Evolutionary conservation across 768 basidiomycete species (phyloP).

Genomic region (Phaeotremella skinneri): DNA sequence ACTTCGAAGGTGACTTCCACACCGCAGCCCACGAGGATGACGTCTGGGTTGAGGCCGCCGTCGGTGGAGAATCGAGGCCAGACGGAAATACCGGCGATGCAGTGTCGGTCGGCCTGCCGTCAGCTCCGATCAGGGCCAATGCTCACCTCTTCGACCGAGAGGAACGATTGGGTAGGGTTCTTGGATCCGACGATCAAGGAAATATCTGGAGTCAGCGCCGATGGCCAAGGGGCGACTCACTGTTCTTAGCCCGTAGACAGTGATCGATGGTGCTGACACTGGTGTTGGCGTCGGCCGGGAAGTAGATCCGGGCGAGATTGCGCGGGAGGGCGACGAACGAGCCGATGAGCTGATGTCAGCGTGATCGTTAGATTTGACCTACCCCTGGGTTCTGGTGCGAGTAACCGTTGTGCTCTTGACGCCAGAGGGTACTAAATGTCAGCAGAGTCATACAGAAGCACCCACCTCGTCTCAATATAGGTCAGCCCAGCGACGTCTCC

Average conservation of each 20-base stretch:
- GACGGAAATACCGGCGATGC: constrained; percentile 78
- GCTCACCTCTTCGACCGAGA: constrained; percentile 31
- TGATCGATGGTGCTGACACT: constrained; percentile 79
- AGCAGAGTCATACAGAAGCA: background rate
- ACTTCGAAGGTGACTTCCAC: constrained; percentile 84
- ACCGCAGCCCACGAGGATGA: constrained; percentile 79
- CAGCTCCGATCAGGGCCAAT: background rate
- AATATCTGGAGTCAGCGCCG: constrained; percentile 33
- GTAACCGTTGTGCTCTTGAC: constrained; percentile 75
- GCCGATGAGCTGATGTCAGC: constrained; percentile 67
- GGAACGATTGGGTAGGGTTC: constrained; percentile 53
- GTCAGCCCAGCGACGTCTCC: constrained; percentile 47
- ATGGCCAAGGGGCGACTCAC: constrained; percentile 45
- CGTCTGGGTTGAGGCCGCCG: constrained; percentile 57
- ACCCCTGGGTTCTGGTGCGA: constrained; percentile 64
- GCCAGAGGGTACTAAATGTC: constrained; percentile 65
- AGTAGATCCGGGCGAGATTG: constrained; percentile 49
- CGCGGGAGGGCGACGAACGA: constrained; percentile 76
- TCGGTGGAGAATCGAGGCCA: constrained; percentile 82
- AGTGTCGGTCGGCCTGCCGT: constrained; percentile 60
- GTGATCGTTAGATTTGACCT: constrained; percentile 7
- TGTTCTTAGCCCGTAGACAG: constrained; percentile 78
- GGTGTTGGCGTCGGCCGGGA: constrained; percentile 88
- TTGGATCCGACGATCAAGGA: constrained; percentile 77
- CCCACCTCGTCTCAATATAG: constrained; percentile 68